A percentile compares a stretch with the other conserved stretches of the same genome.
phyloP scores from a whole-genome alignment of 257 asterid genomes.

The Fraxinus cuspidata region DNA sequence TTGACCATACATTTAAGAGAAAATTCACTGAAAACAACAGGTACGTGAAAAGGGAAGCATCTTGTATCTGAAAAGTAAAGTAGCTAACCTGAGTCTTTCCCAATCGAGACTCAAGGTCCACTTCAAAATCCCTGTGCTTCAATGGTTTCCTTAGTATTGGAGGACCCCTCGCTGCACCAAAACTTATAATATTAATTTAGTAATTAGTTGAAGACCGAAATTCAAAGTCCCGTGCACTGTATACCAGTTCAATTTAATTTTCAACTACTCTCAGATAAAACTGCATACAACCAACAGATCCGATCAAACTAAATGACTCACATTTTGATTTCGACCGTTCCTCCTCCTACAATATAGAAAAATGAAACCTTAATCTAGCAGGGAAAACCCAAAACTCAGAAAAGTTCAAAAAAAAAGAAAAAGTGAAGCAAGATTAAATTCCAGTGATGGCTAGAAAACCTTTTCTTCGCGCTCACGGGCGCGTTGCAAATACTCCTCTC shows the following conservation, averaged over 20 bases:
- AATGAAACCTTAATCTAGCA: slow-evolving; percentile 5
- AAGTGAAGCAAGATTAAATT: neutral
- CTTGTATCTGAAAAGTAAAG: slow-evolving; percentile 7
- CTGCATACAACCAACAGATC: slow-evolving; percentile 18
- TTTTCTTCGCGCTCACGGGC: slow-evolving; percentile 93
- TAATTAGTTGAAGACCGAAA: slow-evolving; percentile 12
- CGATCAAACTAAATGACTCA: slow-evolving; percentile 32
- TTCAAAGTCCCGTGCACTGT: slow-evolving; percentile 10
- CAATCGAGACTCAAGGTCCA: slow-evolving; percentile 94
- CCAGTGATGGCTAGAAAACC: slow-evolving; percentile 32
- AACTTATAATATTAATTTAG: neutral
- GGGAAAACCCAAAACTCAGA: slow-evolving; percentile 18
- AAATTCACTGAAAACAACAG: neutral
- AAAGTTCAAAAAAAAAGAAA: neutral
- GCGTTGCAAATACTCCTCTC: slow-evolving; percentile 90
- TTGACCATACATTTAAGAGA: neutral
- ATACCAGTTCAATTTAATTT: slow-evolving; percentile 16
- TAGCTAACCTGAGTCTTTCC: slow-evolving; percentile 91
- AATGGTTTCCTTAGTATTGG: slow-evolving; percentile 90
- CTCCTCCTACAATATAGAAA: slow-evolving; percentile 49
- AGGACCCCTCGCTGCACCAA: slow-evolving; percentile 83
- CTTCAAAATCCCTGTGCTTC: slow-evolving; percentile 97
- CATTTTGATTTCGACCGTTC: slow-evolving; percentile 59
- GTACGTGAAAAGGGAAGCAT: neutral
- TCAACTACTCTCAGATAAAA: neutral